A percentile compares a stretch with the other conserved stretches of the same genome.
Conservation (phyloP, 2,329 filamentous ascomycete species). For the Ascochyta lentis region DNA sequence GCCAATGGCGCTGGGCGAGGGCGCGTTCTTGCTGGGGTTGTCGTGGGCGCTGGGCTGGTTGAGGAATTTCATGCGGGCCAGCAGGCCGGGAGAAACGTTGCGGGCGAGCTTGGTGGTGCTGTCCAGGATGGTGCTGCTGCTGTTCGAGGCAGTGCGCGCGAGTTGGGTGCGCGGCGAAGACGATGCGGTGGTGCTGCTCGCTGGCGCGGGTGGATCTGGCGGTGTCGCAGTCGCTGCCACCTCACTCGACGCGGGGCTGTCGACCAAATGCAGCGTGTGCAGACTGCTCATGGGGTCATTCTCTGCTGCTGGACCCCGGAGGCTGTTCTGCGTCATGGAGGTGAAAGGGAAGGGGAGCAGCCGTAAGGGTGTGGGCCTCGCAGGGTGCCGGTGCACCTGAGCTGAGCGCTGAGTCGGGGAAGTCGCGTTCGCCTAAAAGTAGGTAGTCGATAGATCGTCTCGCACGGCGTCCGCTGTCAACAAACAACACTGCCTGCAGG, state of each 20-base stretch:
- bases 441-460: background rate
- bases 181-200: slow-evolving; percentile 22
- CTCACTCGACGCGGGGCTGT: slow-evolving; percentile 31
- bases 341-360: slow-evolving; percentile 12
- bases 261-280: slow-evolving; percentile 26
- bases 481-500: slow-evolving; percentile 19
- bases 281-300: slow-evolving; percentile 37
- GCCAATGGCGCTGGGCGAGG: slow-evolving; percentile 56
- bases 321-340: slow-evolving; percentile 26
- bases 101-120: slow-evolving; percentile 44
- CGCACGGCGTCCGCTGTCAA: slow-evolving; percentile 10
- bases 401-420: slow-evolving; percentile 15
- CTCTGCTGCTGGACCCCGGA: slow-evolving; percentile 23
- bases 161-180: slow-evolving; percentile 23
- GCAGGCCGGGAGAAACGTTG: slow-evolving; percentile 53
- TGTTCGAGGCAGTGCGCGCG: slow-evolving; percentile 19
- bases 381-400: slow-evolving; percentile 9
- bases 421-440: slow-evolving; percentile 11
- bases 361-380: slow-evolving; percentile 22
- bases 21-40: slow-evolving; percentile 44
- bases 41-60: slow-evolving; percentile 44
- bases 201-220: slow-evolving; percentile 25
- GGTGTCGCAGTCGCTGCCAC: slow-evolving; percentile 12
- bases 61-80: slow-evolving; percentile 54
- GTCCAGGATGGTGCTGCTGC: slow-evolving; percentile 18